Conservation (phyloP, 2,329 filamentous ascomycete species). For the Hymenoscyphus linearis region DNA sequence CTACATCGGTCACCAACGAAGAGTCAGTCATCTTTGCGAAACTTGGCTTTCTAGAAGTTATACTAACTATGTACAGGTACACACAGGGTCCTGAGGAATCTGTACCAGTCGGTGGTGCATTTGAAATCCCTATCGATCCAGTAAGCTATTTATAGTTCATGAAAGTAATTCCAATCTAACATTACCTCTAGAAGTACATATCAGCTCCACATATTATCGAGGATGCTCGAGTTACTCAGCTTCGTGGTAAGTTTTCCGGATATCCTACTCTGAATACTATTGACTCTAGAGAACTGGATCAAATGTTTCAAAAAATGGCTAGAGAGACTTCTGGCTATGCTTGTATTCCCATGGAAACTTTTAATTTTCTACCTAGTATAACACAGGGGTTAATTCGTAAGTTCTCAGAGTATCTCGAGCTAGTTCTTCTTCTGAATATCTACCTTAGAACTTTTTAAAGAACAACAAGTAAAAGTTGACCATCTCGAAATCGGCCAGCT, state of each 20-base stretch:
- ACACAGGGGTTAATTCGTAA: not conserved
- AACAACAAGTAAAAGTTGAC: not conserved
- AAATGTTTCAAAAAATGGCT: not conserved
- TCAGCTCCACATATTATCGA: not conserved
- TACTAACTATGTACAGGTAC: not conserved
- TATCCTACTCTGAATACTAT: constrained; percentile 1
- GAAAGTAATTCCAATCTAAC: not conserved
- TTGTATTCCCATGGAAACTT: not conserved
- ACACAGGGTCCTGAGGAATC: too few relatives aligned
- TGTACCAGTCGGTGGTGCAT: not conserved
- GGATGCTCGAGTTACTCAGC: constrained; percentile 4
- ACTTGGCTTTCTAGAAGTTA: not conserved
- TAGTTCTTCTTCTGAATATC: not conserved
- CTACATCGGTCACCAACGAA: not conserved
- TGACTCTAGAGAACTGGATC: constrained; percentile 4
- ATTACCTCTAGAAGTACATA: constrained; percentile 2
- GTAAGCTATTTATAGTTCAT: not conserved
- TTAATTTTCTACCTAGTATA: constrained; percentile 2
- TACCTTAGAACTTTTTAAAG: constrained; percentile 1
- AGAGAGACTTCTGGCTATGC: not conserved
- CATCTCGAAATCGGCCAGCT: not conserved
- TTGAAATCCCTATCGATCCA: not conserved
- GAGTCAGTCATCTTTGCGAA: not conserved
- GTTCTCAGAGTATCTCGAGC: not conserved
- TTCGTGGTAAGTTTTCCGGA: constrained; percentile 2